Conservation (phyloP, 1,139 yeast species). For the Debaryomyces fabryi region DNA sequence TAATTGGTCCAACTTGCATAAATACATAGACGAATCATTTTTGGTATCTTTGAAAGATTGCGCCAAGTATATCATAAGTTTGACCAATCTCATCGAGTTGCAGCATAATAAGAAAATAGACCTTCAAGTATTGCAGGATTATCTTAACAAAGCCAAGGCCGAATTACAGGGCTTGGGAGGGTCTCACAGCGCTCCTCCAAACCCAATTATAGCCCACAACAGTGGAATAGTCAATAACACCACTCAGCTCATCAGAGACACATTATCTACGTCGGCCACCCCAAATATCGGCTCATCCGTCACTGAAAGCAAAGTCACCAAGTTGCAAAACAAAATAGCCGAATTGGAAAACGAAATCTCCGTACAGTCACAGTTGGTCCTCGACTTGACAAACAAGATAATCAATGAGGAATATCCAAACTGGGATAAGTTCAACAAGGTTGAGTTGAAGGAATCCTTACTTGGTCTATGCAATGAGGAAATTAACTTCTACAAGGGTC, state of each 20-base stretch:
- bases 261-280: constrained; percentile 48
- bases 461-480: constrained; percentile 74
- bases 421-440: constrained; percentile 79
- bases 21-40: constrained; percentile 77
- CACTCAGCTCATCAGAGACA: constrained; percentile 49
- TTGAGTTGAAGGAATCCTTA: constrained; percentile 74
- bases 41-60: constrained; percentile 82
- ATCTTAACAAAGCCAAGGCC: constrained; percentile 65
- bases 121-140: constrained; percentile 81
- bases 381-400: constrained; percentile 67
- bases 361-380: constrained; percentile 49
- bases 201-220: constrained; percentile 29
- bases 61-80: constrained; percentile 78
- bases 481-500: constrained; percentile 70
- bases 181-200: constrained; percentile 33
- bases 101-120: constrained; percentile 93
- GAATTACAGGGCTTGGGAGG: constrained; percentile 67
- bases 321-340: constrained; percentile 34
- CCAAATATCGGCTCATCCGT: constrained; percentile 44
- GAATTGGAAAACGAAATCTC: constrained; percentile 57
- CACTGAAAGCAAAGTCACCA: constrained; percentile 38
- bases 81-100: constrained; percentile 74
- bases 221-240: constrained; percentile 45
- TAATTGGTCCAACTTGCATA: constrained; percentile 47
- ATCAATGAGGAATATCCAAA: constrained; percentile 80